Evolutionary conservation across 805 yeast species (phyloP).

Genomic region (Pichia phayaonensis): DNA sequence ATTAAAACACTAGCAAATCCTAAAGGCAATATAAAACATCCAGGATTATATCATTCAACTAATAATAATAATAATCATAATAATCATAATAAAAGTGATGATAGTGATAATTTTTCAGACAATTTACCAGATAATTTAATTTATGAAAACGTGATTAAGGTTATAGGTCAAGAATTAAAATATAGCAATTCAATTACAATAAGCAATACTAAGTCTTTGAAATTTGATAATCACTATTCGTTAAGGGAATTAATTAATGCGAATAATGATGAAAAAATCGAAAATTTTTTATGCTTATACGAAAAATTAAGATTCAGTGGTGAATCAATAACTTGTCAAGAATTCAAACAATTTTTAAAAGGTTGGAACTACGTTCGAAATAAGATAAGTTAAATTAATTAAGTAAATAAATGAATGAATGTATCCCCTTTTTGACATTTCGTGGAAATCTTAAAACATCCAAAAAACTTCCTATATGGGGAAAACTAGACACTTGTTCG

Average conservation of each 20-base stretch:
- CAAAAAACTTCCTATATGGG: conserved; percentile 56
- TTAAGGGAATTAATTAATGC: conserved; percentile 28
- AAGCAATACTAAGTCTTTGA: conserved; percentile 14
- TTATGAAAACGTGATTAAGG: conserved; percentile 51
- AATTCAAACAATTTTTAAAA: conserved; percentile 54
- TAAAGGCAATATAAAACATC: conserved; percentile 37
- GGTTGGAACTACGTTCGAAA: conserved; percentile 23
- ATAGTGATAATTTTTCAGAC: too few species aligned
- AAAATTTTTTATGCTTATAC: conserved; percentile 43
- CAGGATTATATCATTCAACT: conserved; percentile 35
- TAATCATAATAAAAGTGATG: too few species aligned
- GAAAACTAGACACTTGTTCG: conserved; percentile 17
- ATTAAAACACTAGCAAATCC: conserved; percentile 37
- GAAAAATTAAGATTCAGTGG: conserved; percentile 67
- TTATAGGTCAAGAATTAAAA: conserved; percentile 51
- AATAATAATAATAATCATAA: background rate
- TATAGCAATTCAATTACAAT: conserved; percentile 28
- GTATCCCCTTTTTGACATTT: conserved; percentile 52
- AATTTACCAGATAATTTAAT: conserved; percentile 25
- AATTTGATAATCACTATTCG: conserved; percentile 16
- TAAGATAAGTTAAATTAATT: background rate
- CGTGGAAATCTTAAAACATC: conserved; percentile 43
- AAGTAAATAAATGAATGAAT: conserved; percentile 11
- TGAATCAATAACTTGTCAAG: conserved; percentile 45
- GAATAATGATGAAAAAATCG: conserved; percentile 5